A percentile compares a stretch with the other conserved stretches of the same genome.
These are phyloP conservation scores for Sphaerulina vaccinii DNA, from an alignment of 2,329 filamentous ascomycete species.

Conservation along the genomic window DNA sequence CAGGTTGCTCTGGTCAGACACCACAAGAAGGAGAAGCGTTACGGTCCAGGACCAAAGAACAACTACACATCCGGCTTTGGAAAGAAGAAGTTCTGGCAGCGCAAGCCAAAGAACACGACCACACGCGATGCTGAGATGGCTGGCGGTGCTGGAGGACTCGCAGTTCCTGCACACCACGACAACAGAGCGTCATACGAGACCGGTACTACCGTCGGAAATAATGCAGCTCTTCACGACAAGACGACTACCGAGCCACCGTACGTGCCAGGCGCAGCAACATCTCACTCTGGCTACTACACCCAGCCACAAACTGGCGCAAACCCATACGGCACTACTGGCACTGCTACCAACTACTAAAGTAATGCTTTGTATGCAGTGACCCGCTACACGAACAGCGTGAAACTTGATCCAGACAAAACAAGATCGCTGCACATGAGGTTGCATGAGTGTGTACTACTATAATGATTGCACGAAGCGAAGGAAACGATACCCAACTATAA, in stretches of 20 bases:
- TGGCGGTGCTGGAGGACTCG: conserved; percentile 32
- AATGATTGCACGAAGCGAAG: too few relatives aligned
- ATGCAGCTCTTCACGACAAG: conserved; percentile 32
- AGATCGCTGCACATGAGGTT: too few relatives aligned
- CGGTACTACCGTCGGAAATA: conserved; percentile 46
- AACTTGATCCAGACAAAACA: too few relatives aligned
- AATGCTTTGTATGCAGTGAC: neutral
- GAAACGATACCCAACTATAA: too few relatives aligned
- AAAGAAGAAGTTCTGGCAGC: conserved; percentile 37
- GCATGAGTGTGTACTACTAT: too few relatives aligned
- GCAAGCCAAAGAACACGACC: conserved; percentile 37
- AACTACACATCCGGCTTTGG: conserved; percentile 65
- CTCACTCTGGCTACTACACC: conserved; percentile 47
- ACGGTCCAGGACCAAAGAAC: conserved; percentile 64
- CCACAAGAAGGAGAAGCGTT: conserved; percentile 72
- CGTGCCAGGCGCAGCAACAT: conserved; percentile 27
- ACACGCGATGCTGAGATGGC: conserved; percentile 47
- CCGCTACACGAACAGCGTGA: too few relatives aligned
- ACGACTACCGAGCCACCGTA: conserved; percentile 31
- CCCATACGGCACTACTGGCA: conserved; percentile 37
- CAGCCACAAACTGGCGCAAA: conserved; percentile 37
- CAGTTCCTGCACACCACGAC: conserved; percentile 34
- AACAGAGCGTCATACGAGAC: conserved; percentile 51
- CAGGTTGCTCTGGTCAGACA: conserved; percentile 68
- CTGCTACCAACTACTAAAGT: conserved; percentile 35